Base-by-base conservation (phyloP, 352 stramenopile species). In the Globisporangium solare region DNA sequence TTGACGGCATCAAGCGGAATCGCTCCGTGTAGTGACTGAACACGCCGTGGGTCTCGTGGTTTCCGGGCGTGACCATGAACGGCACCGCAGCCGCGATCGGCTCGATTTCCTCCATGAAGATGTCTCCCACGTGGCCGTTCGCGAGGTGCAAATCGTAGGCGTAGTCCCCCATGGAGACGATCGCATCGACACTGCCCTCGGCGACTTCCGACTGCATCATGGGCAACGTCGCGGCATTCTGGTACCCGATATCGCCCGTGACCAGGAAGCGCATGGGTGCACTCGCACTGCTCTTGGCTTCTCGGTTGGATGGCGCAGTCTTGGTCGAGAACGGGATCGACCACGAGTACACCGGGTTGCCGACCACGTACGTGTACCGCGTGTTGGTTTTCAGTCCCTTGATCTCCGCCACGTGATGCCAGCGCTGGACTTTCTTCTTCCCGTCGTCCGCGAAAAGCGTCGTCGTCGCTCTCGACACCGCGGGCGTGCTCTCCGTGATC, bases 71-170 rank as follows among this genome's bases (percentile, higher is more conserved):
- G 45, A 96, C 86, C 87, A 97, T 96, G 60, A 95, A 97, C 1
- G 89, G 88, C 35, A 95, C 74, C 14, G 64, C 69, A 15, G 83
- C 76, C 18, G 86, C 86, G 51, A 96, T 94, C 3, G 82, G 77
- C 40, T 96, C 76, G 60, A 96, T 93, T 56, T 92, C 78, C 40
- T 90, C 80, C 86, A 97, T 94, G 68, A 94, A 97, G 24, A 95
- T 89, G 58, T 95, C 86, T 47, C 88, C 88, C 15, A 94, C 81
- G 51, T 79, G 71, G 3, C 88, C 88, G 21, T 93, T 64, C 6
- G 82, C 74, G 27, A 89, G 70, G 57, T 96, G 73, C 56, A 96
- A 68, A 49, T 96, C 86, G 64, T 96, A 96, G 6, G 88, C 88
- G 63, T 95, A 96, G 67, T 96, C 88, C 57, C 86, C 86, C 65